phyloP scores from a whole-genome alignment of 1,284 basidiomycete genomes.

The Xerocomus nothofagi region DNA sequence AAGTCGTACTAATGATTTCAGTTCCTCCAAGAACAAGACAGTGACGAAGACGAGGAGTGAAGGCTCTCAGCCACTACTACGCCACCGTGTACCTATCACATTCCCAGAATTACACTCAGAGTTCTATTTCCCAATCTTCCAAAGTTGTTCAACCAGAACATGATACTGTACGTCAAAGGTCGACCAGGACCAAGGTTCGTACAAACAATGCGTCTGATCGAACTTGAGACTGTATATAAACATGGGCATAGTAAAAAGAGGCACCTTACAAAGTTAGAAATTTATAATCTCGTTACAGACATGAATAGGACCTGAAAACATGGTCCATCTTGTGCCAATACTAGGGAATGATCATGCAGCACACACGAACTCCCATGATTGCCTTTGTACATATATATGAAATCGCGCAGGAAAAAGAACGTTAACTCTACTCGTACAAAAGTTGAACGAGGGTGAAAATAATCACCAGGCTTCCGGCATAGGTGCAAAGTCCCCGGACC shows the following conservation, averaged over 20 bases:
- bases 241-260: neutral
- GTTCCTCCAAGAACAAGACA: conserved; percentile 80
- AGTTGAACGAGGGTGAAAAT: conserved; percentile 14
- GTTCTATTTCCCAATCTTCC: conserved; percentile 13
- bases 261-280: neutral
- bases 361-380: conserved; percentile 16
- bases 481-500: conserved; percentile 69
- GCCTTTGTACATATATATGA: conserved; percentile 25
- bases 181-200: conserved; percentile 4
- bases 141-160: neutral
- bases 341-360: conserved; percentile 16
- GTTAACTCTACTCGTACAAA: conserved; percentile 30
- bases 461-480: conserved; percentile 81
- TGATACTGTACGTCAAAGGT: neutral
- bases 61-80: conserved; percentile 2
- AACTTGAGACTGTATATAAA: neutral
- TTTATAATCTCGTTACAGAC: conserved; percentile 2
- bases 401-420: conserved; percentile 19
- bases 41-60: conserved; percentile 68
- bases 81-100: conserved; percentile 19
- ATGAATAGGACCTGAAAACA: neutral
- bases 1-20: conserved; percentile 33
- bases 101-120: conserved; percentile 17
- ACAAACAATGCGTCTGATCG: conserved; percentile 1
- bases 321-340: conserved; percentile 1